These are phyloP conservation scores for Polygonum aviculare DNA, from an alignment of 148 eudicot species.

Conservation along the genomic window DNA sequence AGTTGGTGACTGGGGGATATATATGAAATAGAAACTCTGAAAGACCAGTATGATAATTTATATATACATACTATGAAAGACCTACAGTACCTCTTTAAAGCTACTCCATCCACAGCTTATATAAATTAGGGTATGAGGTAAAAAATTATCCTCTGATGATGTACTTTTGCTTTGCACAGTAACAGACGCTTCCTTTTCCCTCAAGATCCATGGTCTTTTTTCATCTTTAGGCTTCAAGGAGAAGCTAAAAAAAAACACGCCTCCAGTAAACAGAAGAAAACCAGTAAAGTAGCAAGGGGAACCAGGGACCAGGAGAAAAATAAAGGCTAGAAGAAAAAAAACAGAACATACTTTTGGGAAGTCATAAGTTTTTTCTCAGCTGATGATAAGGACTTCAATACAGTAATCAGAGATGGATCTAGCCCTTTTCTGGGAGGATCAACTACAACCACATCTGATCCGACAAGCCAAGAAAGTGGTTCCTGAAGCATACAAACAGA, in stretches of 20 bases:
- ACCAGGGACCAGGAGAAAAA: not conserved
- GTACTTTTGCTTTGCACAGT: conserved; percentile 38
- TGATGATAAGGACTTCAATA: conserved; percentile 40
- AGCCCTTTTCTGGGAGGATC: conserved; percentile 99
- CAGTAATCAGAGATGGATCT: conserved; percentile 55
- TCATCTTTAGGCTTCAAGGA: conserved; percentile 49
- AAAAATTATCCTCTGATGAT: conserved; percentile 40
- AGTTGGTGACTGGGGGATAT: not conserved
- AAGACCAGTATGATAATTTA: not conserved
- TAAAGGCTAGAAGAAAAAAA: not conserved
- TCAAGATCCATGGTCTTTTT: conserved; percentile 91
- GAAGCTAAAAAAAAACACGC: conserved; percentile 23
- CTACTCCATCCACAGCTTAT: conserved; percentile 98
- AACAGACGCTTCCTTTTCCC: conserved; percentile 76
- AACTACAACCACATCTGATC: conserved; percentile 87
- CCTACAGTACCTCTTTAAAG: conserved; percentile 64
- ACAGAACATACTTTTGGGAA: conserved; percentile 36
- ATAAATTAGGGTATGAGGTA: conserved; percentile 83
- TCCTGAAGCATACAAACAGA: conserved; percentile 36
- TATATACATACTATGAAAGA: not conserved
- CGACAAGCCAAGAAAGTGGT: conserved; percentile 86
- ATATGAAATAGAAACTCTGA: not conserved
- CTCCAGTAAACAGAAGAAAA: not conserved
- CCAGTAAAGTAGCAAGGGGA: not conserved
- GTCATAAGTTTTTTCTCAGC: conserved; percentile 36